Conservation (phyloP, 768 basidiomycete genomes). For the Suillus ampliporus region DNA sequence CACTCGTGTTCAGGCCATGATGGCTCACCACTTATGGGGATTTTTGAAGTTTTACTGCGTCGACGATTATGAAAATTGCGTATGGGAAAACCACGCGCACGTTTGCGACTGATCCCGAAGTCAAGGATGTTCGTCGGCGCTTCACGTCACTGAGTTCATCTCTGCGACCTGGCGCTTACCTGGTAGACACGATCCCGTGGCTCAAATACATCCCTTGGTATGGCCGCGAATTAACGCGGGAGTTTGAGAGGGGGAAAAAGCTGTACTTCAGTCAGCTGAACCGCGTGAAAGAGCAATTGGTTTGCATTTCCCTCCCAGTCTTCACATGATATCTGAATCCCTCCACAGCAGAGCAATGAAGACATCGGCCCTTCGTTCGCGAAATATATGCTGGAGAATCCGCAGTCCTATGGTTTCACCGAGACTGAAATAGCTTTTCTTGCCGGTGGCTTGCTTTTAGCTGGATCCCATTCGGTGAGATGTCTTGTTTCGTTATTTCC, state of each 20-base stretch:
- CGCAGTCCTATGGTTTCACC: constrained; percentile 51
- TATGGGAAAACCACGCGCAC: constrained; percentile 26
- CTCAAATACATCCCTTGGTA: constrained; percentile 62
- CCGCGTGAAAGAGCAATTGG: constrained; percentile 49
- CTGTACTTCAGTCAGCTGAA: constrained; percentile 54
- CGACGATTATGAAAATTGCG: constrained; percentile 21
- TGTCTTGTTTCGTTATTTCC: neutral
- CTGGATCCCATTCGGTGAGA: constrained; percentile 55
- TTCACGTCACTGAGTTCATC: constrained; percentile 25
- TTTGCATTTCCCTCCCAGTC: constrained; percentile 18
- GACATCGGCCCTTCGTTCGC: constrained; percentile 51
- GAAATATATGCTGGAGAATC: constrained; percentile 56
- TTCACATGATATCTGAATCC: neutral
- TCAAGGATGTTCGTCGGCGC: constrained; percentile 24
- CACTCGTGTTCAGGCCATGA: constrained; percentile 42
- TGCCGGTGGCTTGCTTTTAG: constrained; percentile 62
- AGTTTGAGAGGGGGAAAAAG: constrained; percentile 53
- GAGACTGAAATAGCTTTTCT: constrained; percentile 61
- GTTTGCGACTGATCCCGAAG: constrained; percentile 21
- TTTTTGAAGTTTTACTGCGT: constrained; percentile 22
- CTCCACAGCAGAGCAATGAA: constrained; percentile 11
- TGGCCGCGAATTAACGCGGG: constrained; percentile 54
- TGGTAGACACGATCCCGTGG: constrained; percentile 40
- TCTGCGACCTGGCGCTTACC: constrained; percentile 37
- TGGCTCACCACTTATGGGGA: constrained; percentile 16